Conservation (phyloP, 352 stramenopile genomes). For the Phytophthora agathidicida region DNA sequence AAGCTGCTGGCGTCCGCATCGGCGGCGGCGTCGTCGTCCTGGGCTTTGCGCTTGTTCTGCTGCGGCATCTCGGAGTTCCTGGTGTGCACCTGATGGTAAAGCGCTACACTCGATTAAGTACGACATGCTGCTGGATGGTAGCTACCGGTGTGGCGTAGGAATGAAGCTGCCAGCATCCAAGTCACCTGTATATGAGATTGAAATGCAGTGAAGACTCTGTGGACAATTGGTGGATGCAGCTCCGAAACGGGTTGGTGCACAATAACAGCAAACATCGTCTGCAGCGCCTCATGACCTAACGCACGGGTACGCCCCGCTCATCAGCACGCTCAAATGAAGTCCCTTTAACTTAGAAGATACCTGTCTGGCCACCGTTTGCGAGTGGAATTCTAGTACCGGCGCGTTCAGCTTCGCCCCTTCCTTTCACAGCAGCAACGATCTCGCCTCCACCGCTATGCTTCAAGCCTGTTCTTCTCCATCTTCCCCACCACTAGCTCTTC, state of each 20-base stretch:
- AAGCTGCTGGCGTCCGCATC: conserved; percentile 59
- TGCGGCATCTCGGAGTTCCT: conserved; percentile 48
- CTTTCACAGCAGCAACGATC: conserved; percentile 6
- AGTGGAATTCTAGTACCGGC: conserved; percentile 22
- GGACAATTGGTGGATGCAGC: no score
- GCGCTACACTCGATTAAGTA: conserved; percentile 36
- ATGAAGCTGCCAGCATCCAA: not conserved
- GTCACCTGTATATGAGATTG: not conserved
- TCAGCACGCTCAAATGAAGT: conserved; percentile 28
- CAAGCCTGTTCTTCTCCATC: conserved; percentile 14
- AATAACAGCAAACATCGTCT: not conserved
- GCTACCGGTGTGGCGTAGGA: not conserved
- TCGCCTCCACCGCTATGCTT: conserved; percentile 14
- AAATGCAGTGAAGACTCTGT: no score
- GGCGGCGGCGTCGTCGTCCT: conserved; percentile 32
- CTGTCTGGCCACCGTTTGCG: conserved; percentile 22
- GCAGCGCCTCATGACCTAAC: conserved; percentile 7
- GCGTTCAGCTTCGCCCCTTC: conserved; percentile 9
- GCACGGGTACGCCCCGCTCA: conserved; percentile 3
- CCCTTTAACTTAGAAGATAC: conserved; percentile 42
- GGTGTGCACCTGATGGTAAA: conserved; percentile 4
- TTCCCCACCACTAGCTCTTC: not conserved
- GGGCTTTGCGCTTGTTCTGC: conserved; percentile 55
- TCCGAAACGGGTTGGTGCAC: no score
- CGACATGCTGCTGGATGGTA: conserved; percentile 27